These are phyloP conservation scores for Entomophthora muscae DNA, from an alignment of 371 early-diverging fungal genomes.

Conservation along the genomic window DNA sequence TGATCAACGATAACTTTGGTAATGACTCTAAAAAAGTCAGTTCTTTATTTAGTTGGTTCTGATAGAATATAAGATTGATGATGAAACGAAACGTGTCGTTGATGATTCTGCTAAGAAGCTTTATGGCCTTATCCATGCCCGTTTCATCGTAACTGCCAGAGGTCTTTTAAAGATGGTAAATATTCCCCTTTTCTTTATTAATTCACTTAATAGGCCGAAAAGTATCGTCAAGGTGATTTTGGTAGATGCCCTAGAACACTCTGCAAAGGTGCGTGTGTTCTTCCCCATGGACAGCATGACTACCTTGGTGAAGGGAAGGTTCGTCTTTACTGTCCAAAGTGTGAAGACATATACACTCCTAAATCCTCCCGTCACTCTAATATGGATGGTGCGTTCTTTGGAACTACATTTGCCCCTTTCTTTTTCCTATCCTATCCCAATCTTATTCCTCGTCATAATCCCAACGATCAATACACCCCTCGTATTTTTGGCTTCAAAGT, in stretches of 20 bases:
- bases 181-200: not conserved
- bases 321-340: slow-evolving; percentile 82
- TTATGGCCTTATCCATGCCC: slow-evolving; percentile 85
- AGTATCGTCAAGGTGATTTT: slow-evolving; percentile 75
- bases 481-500: slow-evolving; percentile 93
- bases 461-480: slow-evolving; percentile 67
- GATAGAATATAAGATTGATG: slow-evolving; percentile 43
- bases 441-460: slow-evolving; percentile 43
- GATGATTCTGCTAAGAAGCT: slow-evolving; percentile 67
- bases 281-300: slow-evolving; percentile 88
- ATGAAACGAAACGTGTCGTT: slow-evolving; percentile 46
- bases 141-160: slow-evolving; percentile 73
- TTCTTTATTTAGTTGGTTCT: slow-evolving; percentile 2
- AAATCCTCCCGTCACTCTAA: slow-evolving; percentile 54
- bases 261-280: slow-evolving; percentile 62
- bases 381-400: slow-evolving; percentile 96
- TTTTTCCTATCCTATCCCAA: slow-evolving; percentile 84
- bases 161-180: slow-evolving; percentile 75
- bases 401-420: slow-evolving; percentile 93
- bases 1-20: slow-evolving; percentile 75
- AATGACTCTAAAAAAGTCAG: slow-evolving; percentile 9
- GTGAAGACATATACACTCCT: slow-evolving; percentile 90
- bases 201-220: slow-evolving; percentile 40
- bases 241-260: slow-evolving; percentile 89
- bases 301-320: slow-evolving; percentile 61